Percentiles rank a stretch among this genome's conserved stretches.
These are phyloP conservation scores for Pinguiococcus pyrenoidosus DNA, from an alignment of 108 stramenopile genomes.

Conservation along the genomic window DNA sequence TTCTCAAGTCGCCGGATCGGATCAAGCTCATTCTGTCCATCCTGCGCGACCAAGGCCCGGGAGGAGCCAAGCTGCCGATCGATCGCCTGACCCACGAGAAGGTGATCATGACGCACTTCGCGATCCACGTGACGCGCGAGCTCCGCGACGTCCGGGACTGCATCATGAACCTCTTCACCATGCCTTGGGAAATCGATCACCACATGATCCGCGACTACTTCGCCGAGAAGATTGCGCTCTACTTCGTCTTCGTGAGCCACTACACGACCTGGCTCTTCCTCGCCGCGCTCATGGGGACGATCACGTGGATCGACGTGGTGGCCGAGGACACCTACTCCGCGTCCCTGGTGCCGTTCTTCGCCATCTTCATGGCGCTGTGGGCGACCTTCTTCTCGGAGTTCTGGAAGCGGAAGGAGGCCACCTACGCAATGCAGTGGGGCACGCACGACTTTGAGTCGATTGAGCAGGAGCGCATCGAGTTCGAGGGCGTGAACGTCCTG, in stretches of 20 bases:
- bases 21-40: constrained; percentile 7
- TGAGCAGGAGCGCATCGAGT: constrained; percentile 76
- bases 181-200: constrained; percentile 5
- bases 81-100: background rate
- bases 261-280: constrained; percentile 21
- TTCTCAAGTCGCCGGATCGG: background rate
- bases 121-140: background rate
- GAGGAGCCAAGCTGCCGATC: background rate
- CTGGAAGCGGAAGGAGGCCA: constrained; percentile 67
- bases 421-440: constrained; percentile 71
- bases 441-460: constrained; percentile 76
- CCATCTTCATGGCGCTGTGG: constrained; percentile 74
- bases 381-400: constrained; percentile 71
- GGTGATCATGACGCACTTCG: background rate
- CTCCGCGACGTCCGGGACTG: background rate
- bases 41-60: background rate
- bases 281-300: constrained; percentile 10
- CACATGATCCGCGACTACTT: constrained; percentile 17
- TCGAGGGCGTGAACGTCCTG: constrained; percentile 55
- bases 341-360: constrained; percentile 10
- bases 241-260: constrained; percentile 23
- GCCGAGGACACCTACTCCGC: constrained; percentile 1
- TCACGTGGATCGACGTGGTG: constrained; percentile 8
- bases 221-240: constrained; percentile 25
- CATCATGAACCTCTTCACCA: background rate